Percentiles rank a stretch among this genome's conserved stretches.
Conservation (phyloP, 352 stramenopile species). For the Globisporangium canariense region DNA sequence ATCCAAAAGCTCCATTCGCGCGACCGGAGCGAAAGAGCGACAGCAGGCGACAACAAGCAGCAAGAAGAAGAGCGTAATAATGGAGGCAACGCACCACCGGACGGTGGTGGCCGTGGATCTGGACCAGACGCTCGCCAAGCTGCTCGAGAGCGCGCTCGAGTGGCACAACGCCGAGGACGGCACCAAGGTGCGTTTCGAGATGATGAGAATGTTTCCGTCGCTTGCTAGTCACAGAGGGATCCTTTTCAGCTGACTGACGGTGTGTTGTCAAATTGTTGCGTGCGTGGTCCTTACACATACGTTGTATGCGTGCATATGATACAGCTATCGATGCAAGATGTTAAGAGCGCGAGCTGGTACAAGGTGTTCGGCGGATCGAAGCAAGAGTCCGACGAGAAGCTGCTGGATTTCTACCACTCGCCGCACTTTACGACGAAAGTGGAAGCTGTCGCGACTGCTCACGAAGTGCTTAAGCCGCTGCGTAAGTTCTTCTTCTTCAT, state of each 20-base stretch:
- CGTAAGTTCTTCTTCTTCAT: conserved; percentile 63
- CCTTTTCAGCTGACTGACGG: not conserved
- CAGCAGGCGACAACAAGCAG: not conserved
- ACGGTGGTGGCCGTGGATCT: conserved; percentile 56
- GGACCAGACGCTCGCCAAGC: conserved; percentile 55
- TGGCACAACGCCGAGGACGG: conserved; percentile 53
- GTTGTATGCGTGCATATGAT: not conserved
- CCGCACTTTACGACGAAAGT: conserved; percentile 37
- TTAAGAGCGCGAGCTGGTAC: conserved; percentile 29
- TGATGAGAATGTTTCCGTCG: not conserved
- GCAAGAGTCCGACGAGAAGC: conserved; percentile 28
- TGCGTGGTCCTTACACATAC: too few species aligned
- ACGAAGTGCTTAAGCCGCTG: conserved; percentile 48
- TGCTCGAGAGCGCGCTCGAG: conserved; percentile 37
- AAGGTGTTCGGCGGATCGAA: conserved; percentile 25
- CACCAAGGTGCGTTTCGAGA: conserved; percentile 26
- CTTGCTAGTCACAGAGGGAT: not conserved
- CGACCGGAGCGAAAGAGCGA: not conserved
- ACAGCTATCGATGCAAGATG: conserved; percentile 19
- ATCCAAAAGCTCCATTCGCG: conserved; percentile 7
- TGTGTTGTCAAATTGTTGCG: not conserved
- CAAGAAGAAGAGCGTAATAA: conserved; percentile 6
- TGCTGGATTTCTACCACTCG: conserved; percentile 51
- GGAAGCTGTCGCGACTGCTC: conserved; percentile 23
- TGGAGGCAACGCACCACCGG: conserved; percentile 25